Percentiles rank a stretch among this genome's conserved stretches.
Evolutionary conservation across 2,329 filamentous ascomycete genomes (phyloP).

Genomic region (Trichoderma sp.): DNA sequence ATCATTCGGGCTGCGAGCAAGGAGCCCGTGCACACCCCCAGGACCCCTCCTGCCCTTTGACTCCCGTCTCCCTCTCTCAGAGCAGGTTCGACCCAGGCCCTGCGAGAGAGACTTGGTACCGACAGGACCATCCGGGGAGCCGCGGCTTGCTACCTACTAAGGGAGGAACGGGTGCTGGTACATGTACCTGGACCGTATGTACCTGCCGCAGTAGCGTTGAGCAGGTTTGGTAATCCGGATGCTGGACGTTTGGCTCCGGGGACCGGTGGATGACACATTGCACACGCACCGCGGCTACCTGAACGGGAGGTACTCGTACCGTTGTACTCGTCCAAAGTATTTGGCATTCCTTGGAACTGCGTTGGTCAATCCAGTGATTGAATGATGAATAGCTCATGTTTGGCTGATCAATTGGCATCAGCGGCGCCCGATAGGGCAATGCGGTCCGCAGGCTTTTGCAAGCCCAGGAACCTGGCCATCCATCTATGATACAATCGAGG

Average conservation of each 20-base stretch:
- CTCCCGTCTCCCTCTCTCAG: no score
- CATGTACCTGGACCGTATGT: neutral
- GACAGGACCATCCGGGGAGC: slow-evolving; percentile 19
- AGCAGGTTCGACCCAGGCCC: slow-evolving; percentile 5
- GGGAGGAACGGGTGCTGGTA: neutral
- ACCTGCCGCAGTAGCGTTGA: neutral
- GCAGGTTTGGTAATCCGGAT: slow-evolving; percentile 9
- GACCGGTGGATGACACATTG: neutral
- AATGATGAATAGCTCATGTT: no score
- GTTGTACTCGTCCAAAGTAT: neutral
- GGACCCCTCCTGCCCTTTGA: no score
- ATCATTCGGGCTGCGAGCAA: neutral
- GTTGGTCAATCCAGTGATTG: no score
- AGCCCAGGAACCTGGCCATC: slow-evolving; percentile 1
- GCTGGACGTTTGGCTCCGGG: neutral
- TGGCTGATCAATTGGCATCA: neutral
- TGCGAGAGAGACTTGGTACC: slow-evolving; percentile 6
- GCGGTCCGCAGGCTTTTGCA: neutral
- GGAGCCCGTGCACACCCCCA: neutral
- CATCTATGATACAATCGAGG: no score
- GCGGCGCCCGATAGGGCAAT: slow-evolving; percentile 9
- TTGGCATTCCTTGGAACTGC: neutral
- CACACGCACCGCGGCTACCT: neutral
- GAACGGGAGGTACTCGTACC: neutral
- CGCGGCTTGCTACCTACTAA: slow-evolving; percentile 4